These are phyloP conservation scores for Microcyclospora tardicrescens DNA, from an alignment of 2,329 filamentous ascomycete genomes.

Conservation along the genomic window DNA sequence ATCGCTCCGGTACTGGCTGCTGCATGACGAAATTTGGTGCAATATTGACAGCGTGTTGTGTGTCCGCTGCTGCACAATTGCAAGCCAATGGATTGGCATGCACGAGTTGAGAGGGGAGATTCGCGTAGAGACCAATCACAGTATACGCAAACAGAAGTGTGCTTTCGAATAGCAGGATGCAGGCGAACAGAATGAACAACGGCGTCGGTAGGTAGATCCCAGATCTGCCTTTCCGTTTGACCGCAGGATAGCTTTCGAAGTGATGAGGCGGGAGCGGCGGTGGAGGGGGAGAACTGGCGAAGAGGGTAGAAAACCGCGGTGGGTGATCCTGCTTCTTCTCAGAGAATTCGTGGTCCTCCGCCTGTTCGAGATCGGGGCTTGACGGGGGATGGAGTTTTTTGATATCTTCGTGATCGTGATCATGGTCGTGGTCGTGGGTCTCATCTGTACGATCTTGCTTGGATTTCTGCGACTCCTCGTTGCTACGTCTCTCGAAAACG, in stretches of 20 bases:
- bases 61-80: slow-evolving; percentile 4
- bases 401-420: slow-evolving; percentile 8
- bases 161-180: slow-evolving; percentile 23
- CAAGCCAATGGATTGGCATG: slow-evolving; percentile 8
- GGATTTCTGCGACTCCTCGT: slow-evolving; percentile 19
- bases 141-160: slow-evolving; percentile 26
- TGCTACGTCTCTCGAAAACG: slow-evolving; percentile 20
- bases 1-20: slow-evolving; percentile 3
- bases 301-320: slow-evolving; percentile 23
- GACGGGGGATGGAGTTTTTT: slow-evolving; percentile 5
- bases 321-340: slow-evolving; percentile 17
- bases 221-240: slow-evolving; percentile 11
- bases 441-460: slow-evolving; percentile 6
- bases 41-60: slow-evolving; percentile 18
- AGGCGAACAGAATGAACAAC: slow-evolving; percentile 20
- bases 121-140: slow-evolving; percentile 25
- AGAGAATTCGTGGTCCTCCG: slow-evolving; percentile 9
- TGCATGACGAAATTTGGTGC: slow-evolving; percentile 22
- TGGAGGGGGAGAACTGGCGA: slow-evolving; percentile 8
- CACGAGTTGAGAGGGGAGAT: slow-evolving; percentile 16
- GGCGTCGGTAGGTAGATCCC: slow-evolving; percentile 22
- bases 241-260: slow-evolving; percentile 15
- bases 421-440: slow-evolving; percentile 6
- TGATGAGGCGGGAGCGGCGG: slow-evolving; percentile 11
- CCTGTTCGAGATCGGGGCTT: slow-evolving; percentile 2